phyloP scores from a whole-genome alignment of 176 grass and related monocot species.

The Musa itinerans region DNA sequence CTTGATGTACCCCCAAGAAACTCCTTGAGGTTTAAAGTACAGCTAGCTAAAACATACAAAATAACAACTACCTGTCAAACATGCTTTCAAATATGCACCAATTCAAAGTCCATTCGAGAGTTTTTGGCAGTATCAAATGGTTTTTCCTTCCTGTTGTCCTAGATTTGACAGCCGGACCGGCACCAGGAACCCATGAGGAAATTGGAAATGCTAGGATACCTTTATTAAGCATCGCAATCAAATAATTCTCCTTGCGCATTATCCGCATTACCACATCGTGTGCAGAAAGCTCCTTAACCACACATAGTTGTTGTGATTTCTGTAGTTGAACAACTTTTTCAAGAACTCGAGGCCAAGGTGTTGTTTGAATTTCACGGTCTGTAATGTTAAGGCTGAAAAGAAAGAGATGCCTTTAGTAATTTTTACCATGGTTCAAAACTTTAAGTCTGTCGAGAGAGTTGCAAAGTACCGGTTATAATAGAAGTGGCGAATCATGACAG shows the following conservation, averaged over 20 bases:
- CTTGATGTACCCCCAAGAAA: no score
- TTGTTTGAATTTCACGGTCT: conserved; percentile 87
- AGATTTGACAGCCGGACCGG: conserved; percentile 48
- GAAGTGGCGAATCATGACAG: conserved; percentile 61
- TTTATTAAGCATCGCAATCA: conserved; percentile 98
- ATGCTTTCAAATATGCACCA: conserved; percentile 99
- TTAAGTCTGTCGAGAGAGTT: conserved; percentile 4
- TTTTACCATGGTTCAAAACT: background rate
- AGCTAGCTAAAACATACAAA: background rate
- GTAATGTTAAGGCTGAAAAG: conserved; percentile 66
- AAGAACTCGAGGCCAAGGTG: conserved; percentile 84
- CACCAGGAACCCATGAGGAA: conserved; percentile 65
- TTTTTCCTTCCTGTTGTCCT: conserved; percentile 42
- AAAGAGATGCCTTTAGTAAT: conserved; percentile 23
- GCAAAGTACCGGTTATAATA: conserved; percentile 75
- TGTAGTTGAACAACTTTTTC: conserved; percentile 82
- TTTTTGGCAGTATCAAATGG: conserved; percentile 80
- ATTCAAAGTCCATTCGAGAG: conserved; percentile 94
- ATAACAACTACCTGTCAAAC: conserved; percentile 81
- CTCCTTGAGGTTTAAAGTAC: background rate
- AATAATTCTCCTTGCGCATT: conserved; percentile 98
- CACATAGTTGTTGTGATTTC: conserved; percentile 62
- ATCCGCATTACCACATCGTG: conserved; percentile 96
- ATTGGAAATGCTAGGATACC: conserved; percentile 89
- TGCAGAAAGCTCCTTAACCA: conserved; percentile 88